Percentiles rank a stretch among this genome's conserved stretches.
These are phyloP conservation scores for Orbilia javanica DNA, from an alignment of 2,329 filamentous ascomycete genomes.

Conservation along the genomic window DNA sequence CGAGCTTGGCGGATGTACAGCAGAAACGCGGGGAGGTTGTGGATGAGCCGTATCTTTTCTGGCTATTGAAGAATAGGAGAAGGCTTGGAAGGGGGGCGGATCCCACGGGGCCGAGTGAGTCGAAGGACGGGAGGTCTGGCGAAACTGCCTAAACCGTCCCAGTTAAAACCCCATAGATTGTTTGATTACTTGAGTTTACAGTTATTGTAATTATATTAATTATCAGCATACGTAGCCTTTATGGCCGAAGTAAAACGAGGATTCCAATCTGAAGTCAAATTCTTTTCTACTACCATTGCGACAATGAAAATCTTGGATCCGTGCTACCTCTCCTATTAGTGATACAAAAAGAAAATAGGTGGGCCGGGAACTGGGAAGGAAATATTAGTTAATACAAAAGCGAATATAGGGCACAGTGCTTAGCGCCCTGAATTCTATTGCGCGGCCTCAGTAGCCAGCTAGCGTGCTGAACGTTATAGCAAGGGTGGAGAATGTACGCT, in stretches of 20 bases:
- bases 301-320: background rate
- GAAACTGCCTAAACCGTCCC: background rate
- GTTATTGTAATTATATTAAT: background rate
- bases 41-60: constrained; percentile 53
- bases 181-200: background rate
- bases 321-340: background rate
- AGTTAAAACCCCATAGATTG: background rate
- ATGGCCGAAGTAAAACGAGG: background rate
- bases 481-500: too few species aligned
- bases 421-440: background rate
- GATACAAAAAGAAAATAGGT: background rate
- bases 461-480: too few species aligned
- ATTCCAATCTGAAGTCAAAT: background rate
- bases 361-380: background rate
- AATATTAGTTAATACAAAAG: background rate
- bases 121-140: background rate
- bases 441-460: too few species aligned
- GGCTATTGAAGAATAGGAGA: constrained; percentile 50
- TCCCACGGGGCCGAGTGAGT: background rate
- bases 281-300: background rate
- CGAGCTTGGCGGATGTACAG: constrained; percentile 62
- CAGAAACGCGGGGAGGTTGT: constrained; percentile 45
- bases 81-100: constrained; percentile 18
- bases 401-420: background rate
- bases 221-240: background rate